These are phyloP conservation scores for Ogataea populi-albae DNA, from an alignment of 805 yeast genomes.

Conservation along the genomic window DNA sequence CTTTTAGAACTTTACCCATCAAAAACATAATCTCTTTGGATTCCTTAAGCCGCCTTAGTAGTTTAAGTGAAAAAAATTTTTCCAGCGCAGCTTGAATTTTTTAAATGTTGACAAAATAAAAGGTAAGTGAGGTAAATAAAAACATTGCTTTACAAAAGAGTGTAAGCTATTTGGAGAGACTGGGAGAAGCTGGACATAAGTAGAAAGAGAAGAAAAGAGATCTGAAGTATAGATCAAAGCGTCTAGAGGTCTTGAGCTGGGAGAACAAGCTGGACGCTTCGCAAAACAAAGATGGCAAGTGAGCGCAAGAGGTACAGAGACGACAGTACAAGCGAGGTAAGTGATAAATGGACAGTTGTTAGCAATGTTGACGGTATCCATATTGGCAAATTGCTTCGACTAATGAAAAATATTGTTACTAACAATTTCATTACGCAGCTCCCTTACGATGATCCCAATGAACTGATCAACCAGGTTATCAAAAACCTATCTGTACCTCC, in stretches of 20 bases:
- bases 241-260: too few species aligned
- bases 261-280: too few species aligned
- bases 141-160: slow-evolving; percentile 12
- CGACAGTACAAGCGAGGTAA: slow-evolving; percentile 19
- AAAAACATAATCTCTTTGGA: too few species aligned
- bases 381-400: neutral
- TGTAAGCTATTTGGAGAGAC: neutral
- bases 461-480: slow-evolving; percentile 71
- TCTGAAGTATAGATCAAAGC: too few species aligned
- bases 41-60: slow-evolving; percentile 11
- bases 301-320: slow-evolving; percentile 25
- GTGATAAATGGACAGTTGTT: slow-evolving; percentile 5
- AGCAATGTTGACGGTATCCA: neutral
- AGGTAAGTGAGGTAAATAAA: slow-evolving; percentile 15
- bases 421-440: slow-evolving; percentile 5
- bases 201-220: too few species aligned
- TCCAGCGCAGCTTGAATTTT: slow-evolving; percentile 3
- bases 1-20: too few species aligned
- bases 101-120: slow-evolving; percentile 20
- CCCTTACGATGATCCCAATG: slow-evolving; percentile 54
- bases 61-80: slow-evolving; percentile 3
- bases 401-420: neutral
- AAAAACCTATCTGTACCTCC: slow-evolving; percentile 68
- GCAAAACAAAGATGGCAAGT: slow-evolving; percentile 19
- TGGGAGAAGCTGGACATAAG: too few species aligned